Base-by-base conservation (phyloP, 805 yeast species). In the Jamesozyma jinghongensis region DNA sequence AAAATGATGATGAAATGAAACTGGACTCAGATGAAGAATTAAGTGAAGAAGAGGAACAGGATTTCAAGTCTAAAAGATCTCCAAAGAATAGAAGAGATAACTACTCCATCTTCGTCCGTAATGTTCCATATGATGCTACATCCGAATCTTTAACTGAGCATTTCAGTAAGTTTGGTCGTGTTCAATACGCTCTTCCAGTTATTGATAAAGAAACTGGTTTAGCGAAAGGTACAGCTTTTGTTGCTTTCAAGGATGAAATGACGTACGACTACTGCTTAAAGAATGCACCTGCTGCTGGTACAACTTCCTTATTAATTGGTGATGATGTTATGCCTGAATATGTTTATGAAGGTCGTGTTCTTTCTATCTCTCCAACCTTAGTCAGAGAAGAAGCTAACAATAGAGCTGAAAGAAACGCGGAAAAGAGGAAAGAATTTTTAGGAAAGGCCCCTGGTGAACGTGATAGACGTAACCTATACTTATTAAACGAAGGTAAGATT, bases 191-290 rank as follows among this genome's bases (percentile, higher is more conserved):
- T 1, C 70, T 92, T 34, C 96, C 97, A 0, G 98, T 92, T 12
- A 70, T 81, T 47, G 98, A 92, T 56, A 83, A 70, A 55, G 81
- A 70, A 41, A 79, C 95, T 2, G 94, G 94, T 5, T 67, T 85
- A 45, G 90, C 97, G 11, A 84, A 73, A 59, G 98, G 98, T 47
- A 82, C 96, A 1, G 98, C 96, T 0, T 92, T 92, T 59, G 95
- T 92, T 33, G 94, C 95, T 0, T 92, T 92, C 58, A 62, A 60
- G 38, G 66, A 71, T 18, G 75, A 74, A 40, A 77, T 71, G 4
- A 75, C 82, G 3, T 84, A 77, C 52, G 70, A 71, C 26, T 71
- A 74, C 40, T 88, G 97, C 65, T 58, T 88, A 28, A 68, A 69
- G 4, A 72, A 77, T 53, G 95, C 97, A 0, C 97, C 98, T 19